Evolutionary conservation across 2,329 filamentous ascomycete species (phyloP).

Genomic region (Trichoderma sp.): DNA sequence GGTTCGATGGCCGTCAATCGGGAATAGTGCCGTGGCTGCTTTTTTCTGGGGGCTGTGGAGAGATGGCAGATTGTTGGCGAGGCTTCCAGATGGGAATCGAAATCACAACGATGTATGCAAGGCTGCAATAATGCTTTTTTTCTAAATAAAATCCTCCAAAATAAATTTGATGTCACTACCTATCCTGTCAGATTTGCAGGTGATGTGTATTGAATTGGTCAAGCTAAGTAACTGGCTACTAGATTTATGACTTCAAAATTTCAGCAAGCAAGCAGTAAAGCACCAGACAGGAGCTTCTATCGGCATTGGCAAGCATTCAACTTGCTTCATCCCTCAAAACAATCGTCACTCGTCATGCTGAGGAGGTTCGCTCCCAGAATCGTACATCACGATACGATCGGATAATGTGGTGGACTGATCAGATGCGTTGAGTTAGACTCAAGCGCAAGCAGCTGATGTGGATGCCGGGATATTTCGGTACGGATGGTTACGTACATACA

Average conservation of each 20-base stretch:
- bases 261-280: neutral
- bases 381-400: neutral
- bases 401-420: neutral
- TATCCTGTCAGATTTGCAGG: neutral
- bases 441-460: neutral
- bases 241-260: no score
- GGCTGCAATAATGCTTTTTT: neutral
- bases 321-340: neutral
- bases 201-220: neutral
- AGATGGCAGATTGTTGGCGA: neutral
- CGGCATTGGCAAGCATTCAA: neutral
- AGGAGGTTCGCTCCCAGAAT: neutral
- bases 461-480: neutral
- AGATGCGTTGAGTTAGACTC: neutral
- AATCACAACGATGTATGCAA: neutral
- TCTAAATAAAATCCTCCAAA: neutral
- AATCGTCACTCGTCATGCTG: neutral
- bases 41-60: neutral
- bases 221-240: neutral
- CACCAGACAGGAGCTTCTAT: neutral
- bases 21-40: neutral
- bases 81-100: neutral
- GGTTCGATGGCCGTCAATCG: constrained; percentile 3
- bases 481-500: neutral
- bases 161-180: neutral